Conservation (phyloP, 2,329 filamentous ascomycete species). For the Dactylellina haptotyla region DNA sequence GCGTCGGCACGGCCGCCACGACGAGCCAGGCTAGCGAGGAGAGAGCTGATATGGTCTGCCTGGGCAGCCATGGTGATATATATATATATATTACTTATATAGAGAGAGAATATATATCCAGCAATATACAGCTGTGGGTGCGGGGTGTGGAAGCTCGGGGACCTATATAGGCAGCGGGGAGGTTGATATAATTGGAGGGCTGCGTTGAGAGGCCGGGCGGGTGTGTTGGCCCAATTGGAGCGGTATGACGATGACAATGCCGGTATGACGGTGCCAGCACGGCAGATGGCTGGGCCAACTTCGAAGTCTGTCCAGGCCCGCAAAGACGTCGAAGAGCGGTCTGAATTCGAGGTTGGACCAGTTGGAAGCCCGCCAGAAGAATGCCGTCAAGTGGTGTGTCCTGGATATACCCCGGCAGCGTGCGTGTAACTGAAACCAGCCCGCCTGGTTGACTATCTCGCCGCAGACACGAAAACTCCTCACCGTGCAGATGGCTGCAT, state of each 20-base stretch:
- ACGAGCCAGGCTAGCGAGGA: conserved; percentile 24
- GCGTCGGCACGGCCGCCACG: conserved; percentile 12
- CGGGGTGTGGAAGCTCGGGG: not conserved
- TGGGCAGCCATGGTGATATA: not conserved
- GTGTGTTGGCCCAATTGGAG: conserved; percentile 6
- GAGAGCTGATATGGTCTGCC: conserved; percentile 14
- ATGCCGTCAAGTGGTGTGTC: too few species aligned
- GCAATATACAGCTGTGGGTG: too few species aligned
- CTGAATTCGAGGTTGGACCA: too few species aligned
- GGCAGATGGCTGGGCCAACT: not conserved
- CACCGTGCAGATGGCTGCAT: too few species aligned
- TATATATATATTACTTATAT: too few species aligned
- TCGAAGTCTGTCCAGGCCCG: not conserved
- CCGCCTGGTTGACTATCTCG: too few species aligned
- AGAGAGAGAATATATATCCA: too few species aligned
- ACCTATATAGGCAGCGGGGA: not conserved
- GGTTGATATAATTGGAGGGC: not conserved
- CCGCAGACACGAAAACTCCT: too few species aligned
- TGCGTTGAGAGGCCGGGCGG: not conserved
- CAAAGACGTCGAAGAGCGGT: too few species aligned
- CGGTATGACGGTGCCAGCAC: not conserved
- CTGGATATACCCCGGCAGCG: too few species aligned
- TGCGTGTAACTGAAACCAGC: too few species aligned
- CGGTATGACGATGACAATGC: not conserved
- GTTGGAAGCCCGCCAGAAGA: too few species aligned